These are phyloP conservation scores for Colletotrichum liriopes DNA, from an alignment of 2,329 filamentous ascomycete genomes.

Conservation along the genomic window DNA sequence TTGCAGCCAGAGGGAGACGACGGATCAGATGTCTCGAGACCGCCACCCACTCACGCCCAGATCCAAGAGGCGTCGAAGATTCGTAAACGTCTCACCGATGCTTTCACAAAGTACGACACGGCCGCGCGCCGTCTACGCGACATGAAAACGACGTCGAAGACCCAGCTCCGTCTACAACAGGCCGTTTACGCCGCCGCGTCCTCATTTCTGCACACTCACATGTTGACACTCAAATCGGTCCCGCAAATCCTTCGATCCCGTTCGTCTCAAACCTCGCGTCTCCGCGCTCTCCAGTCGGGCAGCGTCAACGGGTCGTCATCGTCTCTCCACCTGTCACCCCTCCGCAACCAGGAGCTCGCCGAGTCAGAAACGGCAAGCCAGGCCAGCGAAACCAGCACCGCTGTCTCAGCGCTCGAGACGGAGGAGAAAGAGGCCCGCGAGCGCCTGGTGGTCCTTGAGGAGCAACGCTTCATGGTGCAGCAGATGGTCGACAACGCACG, in stretches of 20 bases:
- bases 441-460: slow-evolving; percentile 86
- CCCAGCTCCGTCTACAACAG: slow-evolving; percentile 83
- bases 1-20: slow-evolving; percentile 73
- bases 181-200: slow-evolving; percentile 88
- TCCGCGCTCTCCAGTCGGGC: slow-evolving; percentile 52
- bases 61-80: slow-evolving; percentile 90
- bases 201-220: slow-evolving; percentile 88
- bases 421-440: slow-evolving; percentile 90
- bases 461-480: slow-evolving; percentile 90
- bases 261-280: slow-evolving; percentile 50
- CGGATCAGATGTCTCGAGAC: slow-evolving; percentile 49
- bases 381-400: slow-evolving; percentile 67
- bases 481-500: slow-evolving; percentile 87
- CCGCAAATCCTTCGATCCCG: slow-evolving; percentile 74
- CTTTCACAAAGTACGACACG: slow-evolving; percentile 88
- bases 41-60: slow-evolving; percentile 73
- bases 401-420: slow-evolving; percentile 75
- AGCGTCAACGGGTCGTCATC: slow-evolving; percentile 53
- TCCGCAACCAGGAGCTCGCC: slow-evolving; percentile 65
- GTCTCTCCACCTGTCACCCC: slow-evolving; percentile 55
- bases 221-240: slow-evolving; percentile 87
- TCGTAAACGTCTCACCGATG: slow-evolving; percentile 89
- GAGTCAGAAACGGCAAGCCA: slow-evolving; percentile 66
- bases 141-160: slow-evolving; percentile 79
- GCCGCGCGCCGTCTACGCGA: slow-evolving; percentile 87